These are phyloP conservation scores for Lactarius deliciosus DNA, from an alignment of 768 basidiomycete genomes.

Conservation along the genomic window DNA sequence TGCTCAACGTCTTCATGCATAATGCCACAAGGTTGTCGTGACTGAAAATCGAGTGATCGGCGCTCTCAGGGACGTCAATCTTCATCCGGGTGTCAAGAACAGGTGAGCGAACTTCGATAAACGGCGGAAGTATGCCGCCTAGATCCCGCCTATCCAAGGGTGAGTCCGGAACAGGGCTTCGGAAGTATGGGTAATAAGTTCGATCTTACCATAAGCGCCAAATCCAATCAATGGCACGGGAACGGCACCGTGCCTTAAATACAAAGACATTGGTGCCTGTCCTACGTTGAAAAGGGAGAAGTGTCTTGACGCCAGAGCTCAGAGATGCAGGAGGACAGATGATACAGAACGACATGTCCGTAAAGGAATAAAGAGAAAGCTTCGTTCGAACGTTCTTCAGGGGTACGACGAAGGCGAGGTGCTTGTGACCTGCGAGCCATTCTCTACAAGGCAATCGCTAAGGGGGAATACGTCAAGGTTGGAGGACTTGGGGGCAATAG, in stretches of 20 bases:
- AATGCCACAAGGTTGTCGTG: constrained; percentile 61
- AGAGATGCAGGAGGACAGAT: constrained; percentile 59
- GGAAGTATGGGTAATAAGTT: background rate
- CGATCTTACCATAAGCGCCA: constrained; percentile 75
- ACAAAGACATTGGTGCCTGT: constrained; percentile 85
- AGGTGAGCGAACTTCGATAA: constrained; percentile 71
- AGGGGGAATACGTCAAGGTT: constrained; percentile 11
- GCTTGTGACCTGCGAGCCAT: constrained; percentile 67
- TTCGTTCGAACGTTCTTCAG: constrained; percentile 59
- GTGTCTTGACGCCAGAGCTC: constrained; percentile 42
- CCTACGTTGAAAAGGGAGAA: constrained; percentile 49
- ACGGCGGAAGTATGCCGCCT: constrained; percentile 67
- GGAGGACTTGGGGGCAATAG: background rate
- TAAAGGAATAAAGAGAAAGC: constrained; percentile 84
- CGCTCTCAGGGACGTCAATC: constrained; percentile 54
- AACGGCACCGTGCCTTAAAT: constrained; percentile 77
- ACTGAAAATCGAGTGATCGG: constrained; percentile 50
- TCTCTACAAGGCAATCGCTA: constrained; percentile 69
- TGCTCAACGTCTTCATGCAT: constrained; percentile 55
- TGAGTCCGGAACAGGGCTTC: background rate
- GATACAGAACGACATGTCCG: constrained; percentile 81
- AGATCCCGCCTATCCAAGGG: constrained; percentile 57
- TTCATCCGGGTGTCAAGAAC: constrained; percentile 62
- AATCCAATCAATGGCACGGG: constrained; percentile 82
- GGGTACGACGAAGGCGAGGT: constrained; percentile 77